Percentiles rank a stretch among this genome's conserved stretches.
phyloP scores from a whole-genome alignment of 1,139 yeast species.

The Yamadazyma taylorii region DNA sequence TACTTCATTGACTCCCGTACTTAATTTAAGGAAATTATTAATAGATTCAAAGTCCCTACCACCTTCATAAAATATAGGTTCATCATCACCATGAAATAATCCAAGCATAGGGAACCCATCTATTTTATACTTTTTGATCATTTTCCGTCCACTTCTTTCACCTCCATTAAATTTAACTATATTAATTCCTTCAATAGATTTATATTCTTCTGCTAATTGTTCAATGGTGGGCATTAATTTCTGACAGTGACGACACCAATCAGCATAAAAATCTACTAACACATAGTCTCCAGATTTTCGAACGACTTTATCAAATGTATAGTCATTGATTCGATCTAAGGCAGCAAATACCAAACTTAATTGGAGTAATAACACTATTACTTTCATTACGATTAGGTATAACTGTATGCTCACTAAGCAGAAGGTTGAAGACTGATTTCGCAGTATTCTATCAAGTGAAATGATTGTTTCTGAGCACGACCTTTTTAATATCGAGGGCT shows the following conservation, averaged over 20 bases:
- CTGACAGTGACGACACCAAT: slow-evolving; percentile 83
- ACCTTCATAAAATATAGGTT: slow-evolving; percentile 52
- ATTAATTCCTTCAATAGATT: slow-evolving; percentile 47
- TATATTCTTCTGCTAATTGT: slow-evolving; percentile 52
- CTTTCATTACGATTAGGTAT: slow-evolving; percentile 4
- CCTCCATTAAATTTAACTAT: slow-evolving; percentile 63
- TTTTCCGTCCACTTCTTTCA: slow-evolving; percentile 56
- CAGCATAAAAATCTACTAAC: slow-evolving; percentile 73
- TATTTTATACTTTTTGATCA: slow-evolving; percentile 55
- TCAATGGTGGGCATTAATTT: slow-evolving; percentile 65
- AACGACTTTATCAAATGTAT: slow-evolving; percentile 55
- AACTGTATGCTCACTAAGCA: background rate
- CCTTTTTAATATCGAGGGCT: too few species aligned
- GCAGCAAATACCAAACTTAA: slow-evolving; percentile 9
- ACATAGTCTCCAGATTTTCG: slow-evolving; percentile 58
- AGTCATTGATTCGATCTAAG: slow-evolving; percentile 34
- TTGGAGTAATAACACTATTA: slow-evolving; percentile 2
- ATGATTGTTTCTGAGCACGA: too few species aligned
- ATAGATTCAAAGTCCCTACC: slow-evolving; percentile 46
- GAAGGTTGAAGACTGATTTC: too few species aligned
- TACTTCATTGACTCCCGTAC: slow-evolving; percentile 24
- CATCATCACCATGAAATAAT: slow-evolving; percentile 52
- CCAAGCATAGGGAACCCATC: slow-evolving; percentile 67
- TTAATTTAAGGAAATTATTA: slow-evolving; percentile 46
- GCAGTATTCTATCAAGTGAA: too few species aligned